Evolutionary conservation across 768 basidiomycete species (phyloP).

Genomic region (Boletus reticuloceps): DNA sequence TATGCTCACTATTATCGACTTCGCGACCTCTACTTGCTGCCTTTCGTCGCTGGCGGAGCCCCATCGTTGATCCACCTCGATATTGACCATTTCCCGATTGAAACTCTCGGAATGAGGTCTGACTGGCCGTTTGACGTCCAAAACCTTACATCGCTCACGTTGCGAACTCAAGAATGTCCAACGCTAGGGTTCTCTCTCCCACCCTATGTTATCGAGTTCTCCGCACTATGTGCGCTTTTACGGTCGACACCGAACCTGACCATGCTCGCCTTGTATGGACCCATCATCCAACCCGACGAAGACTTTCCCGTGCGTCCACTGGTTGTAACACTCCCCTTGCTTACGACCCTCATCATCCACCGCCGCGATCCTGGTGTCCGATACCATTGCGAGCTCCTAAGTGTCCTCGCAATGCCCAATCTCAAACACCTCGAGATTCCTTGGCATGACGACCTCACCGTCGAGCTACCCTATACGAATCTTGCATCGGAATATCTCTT

Average conservation of each 20-base stretch:
- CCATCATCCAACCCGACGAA: conserved; percentile 14
- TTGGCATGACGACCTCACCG: conserved; percentile 16
- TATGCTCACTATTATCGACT: conserved; percentile 6
- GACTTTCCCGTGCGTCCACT: conserved; percentile 3
- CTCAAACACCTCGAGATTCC: conserved; percentile 16
- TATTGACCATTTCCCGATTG: conserved; percentile 16
- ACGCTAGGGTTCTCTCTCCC: conserved; percentile 4
- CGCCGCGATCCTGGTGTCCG: conserved; percentile 11
- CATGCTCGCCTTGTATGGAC: conserved; percentile 11
- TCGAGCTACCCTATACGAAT: conserved; percentile 3
- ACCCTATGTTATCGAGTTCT: conserved; percentile 16
- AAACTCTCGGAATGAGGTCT: not conserved
- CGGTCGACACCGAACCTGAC: conserved; percentile 6
- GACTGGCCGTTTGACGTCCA: conserved; percentile 4
- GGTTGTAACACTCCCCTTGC: conserved; percentile 1
- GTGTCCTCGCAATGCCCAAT: conserved; percentile 5
- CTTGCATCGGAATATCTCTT: conserved; percentile 1
- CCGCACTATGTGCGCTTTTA: conserved; percentile 11
- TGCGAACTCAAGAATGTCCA: conserved; percentile 12
- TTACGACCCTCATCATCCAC: conserved; percentile 16
- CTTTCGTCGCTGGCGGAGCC: conserved; percentile 11
- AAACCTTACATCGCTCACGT: conserved; percentile 12
- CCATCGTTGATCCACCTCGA: conserved; percentile 12
- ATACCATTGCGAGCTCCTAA: conserved; percentile 15
- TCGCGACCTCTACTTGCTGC: not conserved